A percentile compares a stretch with the other conserved stretches of the same genome.
phyloP scores from a whole-genome alignment of 2,329 filamentous ascomycete species.

The Trichophyton simii region DNA sequence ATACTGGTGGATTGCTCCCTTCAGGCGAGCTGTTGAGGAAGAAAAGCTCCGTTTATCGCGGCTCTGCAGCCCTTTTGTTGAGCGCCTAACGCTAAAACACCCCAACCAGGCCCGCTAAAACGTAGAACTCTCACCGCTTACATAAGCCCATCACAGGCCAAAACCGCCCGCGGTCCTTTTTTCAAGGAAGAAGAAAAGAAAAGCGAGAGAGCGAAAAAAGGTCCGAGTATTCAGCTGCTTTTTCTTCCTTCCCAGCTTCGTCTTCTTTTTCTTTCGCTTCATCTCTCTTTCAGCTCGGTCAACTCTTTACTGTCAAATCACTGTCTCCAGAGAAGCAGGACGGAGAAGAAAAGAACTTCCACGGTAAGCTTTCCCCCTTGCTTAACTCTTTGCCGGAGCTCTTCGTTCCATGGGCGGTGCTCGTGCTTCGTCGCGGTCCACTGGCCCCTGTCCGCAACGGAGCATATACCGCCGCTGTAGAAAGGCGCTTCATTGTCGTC shows the following conservation, averaged over 20 bases:
- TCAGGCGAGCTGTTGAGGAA: background rate
- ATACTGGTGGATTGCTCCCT: background rate
- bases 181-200: background rate
- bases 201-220: background rate
- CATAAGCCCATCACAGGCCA: background rate
- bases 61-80: background rate
- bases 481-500: background rate
- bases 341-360: background rate
- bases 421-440: background rate
- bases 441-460: conserved; percentile 2
- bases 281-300: background rate
- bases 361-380: background rate
- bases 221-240: background rate
- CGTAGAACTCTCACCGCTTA: background rate
- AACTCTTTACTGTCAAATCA: background rate
- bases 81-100: background rate
- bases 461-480: background rate
- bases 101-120: conserved; percentile 1
- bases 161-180: background rate
- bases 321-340: background rate
- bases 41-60: conserved; percentile 3
- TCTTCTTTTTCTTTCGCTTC: background rate
- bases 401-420: background rate
- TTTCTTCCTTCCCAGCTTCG: background rate
- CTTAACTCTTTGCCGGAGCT: background rate